A percentile compares a stretch with the other conserved stretches of the same genome.
Conservation (phyloP, 768 basidiomycete genomes). For the Hortiboletus flavorubellus region DNA sequence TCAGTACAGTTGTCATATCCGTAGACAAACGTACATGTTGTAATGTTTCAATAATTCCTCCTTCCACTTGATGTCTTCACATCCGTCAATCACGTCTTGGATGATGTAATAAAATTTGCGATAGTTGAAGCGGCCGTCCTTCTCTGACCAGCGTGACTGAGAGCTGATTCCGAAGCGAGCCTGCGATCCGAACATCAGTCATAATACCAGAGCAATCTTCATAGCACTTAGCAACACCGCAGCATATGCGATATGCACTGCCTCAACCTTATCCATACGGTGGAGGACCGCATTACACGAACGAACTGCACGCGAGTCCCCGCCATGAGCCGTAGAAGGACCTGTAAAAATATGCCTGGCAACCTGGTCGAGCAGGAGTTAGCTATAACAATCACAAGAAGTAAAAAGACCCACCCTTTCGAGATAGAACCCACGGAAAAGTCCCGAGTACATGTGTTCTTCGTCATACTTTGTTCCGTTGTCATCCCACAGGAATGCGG, state of each 20-base stretch:
- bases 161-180: constrained; percentile 8
- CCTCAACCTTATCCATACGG: too few species aligned
- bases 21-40: neutral
- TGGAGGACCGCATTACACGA: too few species aligned
- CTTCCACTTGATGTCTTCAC: neutral
- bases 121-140: constrained; percentile 4
- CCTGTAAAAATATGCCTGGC: too few species aligned
- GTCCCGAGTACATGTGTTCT: neutral
- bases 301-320: too few species aligned
- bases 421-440: neutral
- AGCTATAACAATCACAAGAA: too few species aligned
- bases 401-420: neutral
- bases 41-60: neutral
- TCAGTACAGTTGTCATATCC: neutral
- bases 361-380: too few species aligned
- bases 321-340: too few species aligned
- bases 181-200: neutral
- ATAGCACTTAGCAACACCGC: neutral
- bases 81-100: neutral
- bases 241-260: neutral
- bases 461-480: neutral
- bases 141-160: constrained; percentile 2
- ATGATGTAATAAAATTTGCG: neutral
- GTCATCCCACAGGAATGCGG: too few species aligned
- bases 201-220: neutral